Conservation (phyloP, 2,329 filamentous ascomycete genomes). For the Colletotrichum zoysiae region DNA sequence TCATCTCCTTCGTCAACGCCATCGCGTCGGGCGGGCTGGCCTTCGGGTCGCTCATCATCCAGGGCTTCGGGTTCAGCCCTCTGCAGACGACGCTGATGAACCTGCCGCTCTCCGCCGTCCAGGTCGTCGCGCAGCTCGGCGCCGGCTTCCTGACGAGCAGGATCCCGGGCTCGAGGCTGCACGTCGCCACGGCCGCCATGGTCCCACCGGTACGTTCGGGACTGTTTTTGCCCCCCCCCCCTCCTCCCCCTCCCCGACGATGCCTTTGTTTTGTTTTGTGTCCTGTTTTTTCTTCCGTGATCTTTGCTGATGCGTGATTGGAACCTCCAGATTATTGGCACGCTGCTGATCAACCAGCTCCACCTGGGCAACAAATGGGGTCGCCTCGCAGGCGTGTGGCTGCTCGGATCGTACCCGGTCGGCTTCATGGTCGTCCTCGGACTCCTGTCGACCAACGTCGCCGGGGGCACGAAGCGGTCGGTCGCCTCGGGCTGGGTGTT, state of each 20-base stretch:
- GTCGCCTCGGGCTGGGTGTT: slow-evolving; percentile 49
- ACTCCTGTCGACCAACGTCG: slow-evolving; percentile 47
- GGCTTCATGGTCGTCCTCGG: slow-evolving; percentile 39
- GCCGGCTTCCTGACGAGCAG: slow-evolving; percentile 35
- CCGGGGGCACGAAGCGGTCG: slow-evolving; percentile 48
- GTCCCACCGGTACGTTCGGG: slow-evolving; percentile 29
- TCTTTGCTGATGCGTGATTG: no score
- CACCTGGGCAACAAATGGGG: slow-evolving; percentile 38
- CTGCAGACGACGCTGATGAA: slow-evolving; percentile 68
- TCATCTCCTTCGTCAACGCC: slow-evolving; percentile 35
- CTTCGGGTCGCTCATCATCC: slow-evolving; percentile 57
- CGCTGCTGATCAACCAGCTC: slow-evolving; percentile 36
- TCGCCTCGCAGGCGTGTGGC: slow-evolving; percentile 35
- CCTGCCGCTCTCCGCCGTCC: slow-evolving; percentile 56
- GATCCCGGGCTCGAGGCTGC: slow-evolving; percentile 24
- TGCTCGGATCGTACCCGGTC: slow-evolving; percentile 34
- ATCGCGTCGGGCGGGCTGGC: slow-evolving; percentile 33
- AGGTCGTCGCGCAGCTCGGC: slow-evolving; percentile 30
- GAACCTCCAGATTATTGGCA: slow-evolving; percentile 27
- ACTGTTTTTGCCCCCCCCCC: no score
- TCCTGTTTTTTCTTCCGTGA: no score
- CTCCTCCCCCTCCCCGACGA: no score
- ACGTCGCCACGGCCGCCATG: slow-evolving; percentile 32
- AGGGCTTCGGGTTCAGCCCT: slow-evolving; percentile 66
- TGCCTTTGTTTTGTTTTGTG: no score